Evolutionary conservation across 1,139 yeast species (phyloP), one percentile per base, ranked within the genome.

Genomic region (Zygosaccharomyces sapae): DNA sequence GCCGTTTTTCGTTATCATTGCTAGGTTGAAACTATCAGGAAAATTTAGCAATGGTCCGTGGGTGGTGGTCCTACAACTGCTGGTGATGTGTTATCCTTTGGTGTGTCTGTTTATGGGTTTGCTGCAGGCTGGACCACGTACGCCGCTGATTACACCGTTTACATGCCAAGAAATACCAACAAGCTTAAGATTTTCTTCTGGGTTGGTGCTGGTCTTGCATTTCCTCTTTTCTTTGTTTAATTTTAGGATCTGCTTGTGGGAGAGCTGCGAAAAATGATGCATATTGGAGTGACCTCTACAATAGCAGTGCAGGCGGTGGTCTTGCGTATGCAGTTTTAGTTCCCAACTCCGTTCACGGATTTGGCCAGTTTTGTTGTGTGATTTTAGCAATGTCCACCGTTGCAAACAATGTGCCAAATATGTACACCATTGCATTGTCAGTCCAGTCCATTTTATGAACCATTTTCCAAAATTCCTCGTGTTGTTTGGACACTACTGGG

Each of bases 61-160:
- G 44, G 50, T 24, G 53, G 63, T 44, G 88, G 88, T 55, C 55
- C 64, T 22, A 74, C 77, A 35, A 75, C 81, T 47, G 95, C 94
- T 41, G 96, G 89, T 56, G 62, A 70, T 59, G 90, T 87, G 31
- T 74, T 89, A 49, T 81, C 92, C 35, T 87, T 85, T 60, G 96
- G 96, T 64, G 83, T 88, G 65, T 72, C 95, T 44, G 69, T 86
- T 55, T 89, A 76, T 59, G 97, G 96, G 55, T 89, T 85, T 61
- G 95, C 96, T 42, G 80, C 95, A 49, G 96, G 96, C 54, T 89
- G 96, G 96, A 80, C 95, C 49, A 83, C 96, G 22, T 87, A 84
- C 61, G 94, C 96, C 40, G 81, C 95, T 38, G 97, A 89, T 70
- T 89, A 88, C 70, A 86, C 96, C 46, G 89, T 85, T 46, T 89